Conservation (phyloP, 2,329 filamentous ascomycete species). For the Xylariaceae sp. region DNA sequence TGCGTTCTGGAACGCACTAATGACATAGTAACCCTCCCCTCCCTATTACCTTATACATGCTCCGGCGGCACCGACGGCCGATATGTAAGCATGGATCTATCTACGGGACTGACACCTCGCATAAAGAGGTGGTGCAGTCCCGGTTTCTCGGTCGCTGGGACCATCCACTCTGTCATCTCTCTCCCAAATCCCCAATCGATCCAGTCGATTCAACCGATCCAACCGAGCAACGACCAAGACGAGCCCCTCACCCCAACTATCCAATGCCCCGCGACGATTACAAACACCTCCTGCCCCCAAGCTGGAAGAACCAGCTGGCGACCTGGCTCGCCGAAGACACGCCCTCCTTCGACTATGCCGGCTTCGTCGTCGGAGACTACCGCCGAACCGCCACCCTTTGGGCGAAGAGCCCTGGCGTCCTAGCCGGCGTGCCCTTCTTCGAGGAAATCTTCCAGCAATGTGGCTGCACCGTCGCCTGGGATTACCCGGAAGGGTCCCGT, state of each 20-base stretch:
- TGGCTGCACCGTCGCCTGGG: slow-evolving; percentile 89
- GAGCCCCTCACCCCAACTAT: slow-evolving; percentile 12
- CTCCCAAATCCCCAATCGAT: background rate
- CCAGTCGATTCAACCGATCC: background rate
- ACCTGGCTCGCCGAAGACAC: slow-evolving; percentile 94
- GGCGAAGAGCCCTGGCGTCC: slow-evolving; percentile 67
- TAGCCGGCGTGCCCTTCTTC: slow-evolving; percentile 93
- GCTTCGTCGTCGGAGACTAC: slow-evolving; percentile 83
- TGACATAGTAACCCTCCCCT: no score
- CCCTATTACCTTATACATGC: no score
- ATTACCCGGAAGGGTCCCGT: slow-evolving; percentile 40
- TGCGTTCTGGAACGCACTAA: no score
- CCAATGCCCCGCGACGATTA: slow-evolving; percentile 37
- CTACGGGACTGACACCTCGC: no score
- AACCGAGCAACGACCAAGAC: background rate
- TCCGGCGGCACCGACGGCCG: no score
- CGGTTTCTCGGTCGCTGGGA: no score
- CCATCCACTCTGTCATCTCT: no score
- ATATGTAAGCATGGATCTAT: no score
- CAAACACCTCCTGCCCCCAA: slow-evolving; percentile 71
- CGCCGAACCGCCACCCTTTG: slow-evolving; percentile 60
- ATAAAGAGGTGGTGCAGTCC: no score
- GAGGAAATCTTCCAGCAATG: slow-evolving; percentile 87
- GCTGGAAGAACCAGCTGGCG: slow-evolving; percentile 74
- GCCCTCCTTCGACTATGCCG: slow-evolving; percentile 93